Evolutionary conservation across 2,329 filamentous ascomycete species (phyloP), one percentile per base, ranked within the genome.

Genomic region (Magnaporthiopsis rhizophila): DNA sequence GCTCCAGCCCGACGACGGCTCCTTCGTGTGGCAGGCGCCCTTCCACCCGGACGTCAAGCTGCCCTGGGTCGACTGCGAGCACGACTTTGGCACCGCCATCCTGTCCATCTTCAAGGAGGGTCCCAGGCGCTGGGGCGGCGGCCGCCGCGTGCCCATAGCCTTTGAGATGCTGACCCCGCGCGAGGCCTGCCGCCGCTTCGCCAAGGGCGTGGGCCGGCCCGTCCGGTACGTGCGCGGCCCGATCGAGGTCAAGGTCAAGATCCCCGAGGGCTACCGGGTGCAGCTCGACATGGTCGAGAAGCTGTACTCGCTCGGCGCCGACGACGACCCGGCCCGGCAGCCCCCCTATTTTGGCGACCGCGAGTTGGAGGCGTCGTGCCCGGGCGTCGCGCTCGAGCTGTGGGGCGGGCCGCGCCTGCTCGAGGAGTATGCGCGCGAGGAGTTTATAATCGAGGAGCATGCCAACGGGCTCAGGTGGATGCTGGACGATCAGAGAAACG

Each of bases 101-200:
- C 80, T 97, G 64, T 94, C 98, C 74, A 88, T 98, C 64, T 94
- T 98, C 82, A 98, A 97, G 76, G 93, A 98, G 74, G 94, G 94
- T 1, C 84, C 90, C 6, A 81, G 83, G 68, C 92, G 91, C 75
- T 98, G 94, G 93, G 88, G 89, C n/a, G 78, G 78, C 57, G 81
- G 80, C 62, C 79, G 83, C 71, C 80, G 93, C 65, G 91, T 98
- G 67, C 91, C 93, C 21, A 82, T 98, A 61, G 92, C 94, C 4
- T 98, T 96, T 74, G 92, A 97, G 74, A 89, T 92, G 69, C 83
- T 98, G 60, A 91, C 90, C 0, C 95, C 95, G 0, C 79, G 81
- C 36, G 90, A 97, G 80, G 92, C 89, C 21, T 97, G 93, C 75
- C 80, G 84, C 61, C 86, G 88, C 38, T 98, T 98, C 75, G 85